These are phyloP conservation scores for Biancaea sappan DNA, from an alignment of 306 rosid genomes.

Conservation along the genomic window DNA sequence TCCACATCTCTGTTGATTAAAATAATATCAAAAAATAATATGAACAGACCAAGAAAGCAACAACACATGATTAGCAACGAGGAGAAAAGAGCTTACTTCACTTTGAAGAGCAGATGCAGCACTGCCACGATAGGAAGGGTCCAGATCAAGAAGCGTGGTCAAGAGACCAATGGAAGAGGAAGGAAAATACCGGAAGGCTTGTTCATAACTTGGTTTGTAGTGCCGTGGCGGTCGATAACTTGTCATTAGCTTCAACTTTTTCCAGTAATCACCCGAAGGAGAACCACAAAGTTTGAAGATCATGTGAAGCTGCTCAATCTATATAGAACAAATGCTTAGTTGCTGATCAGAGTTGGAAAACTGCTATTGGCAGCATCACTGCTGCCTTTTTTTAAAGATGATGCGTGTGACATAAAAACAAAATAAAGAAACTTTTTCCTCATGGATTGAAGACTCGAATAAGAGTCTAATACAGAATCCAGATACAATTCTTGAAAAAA, in stretches of 20 bases:
- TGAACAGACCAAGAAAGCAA: neutral
- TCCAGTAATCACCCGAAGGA: conserved; percentile 62
- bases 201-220: conserved; percentile 38
- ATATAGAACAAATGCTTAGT: conserved; percentile 21
- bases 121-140: conserved; percentile 34
- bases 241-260: conserved; percentile 51
- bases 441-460: neutral
- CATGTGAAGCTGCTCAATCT: conserved; percentile 75
- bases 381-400: neutral
- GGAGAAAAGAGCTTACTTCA: conserved; percentile 34
- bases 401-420: conserved; percentile 1
- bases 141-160: conserved; percentile 42
- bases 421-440: neutral
- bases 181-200: conserved; percentile 32
- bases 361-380: neutral
- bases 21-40: neutral
- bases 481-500: neutral
- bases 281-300: conserved; percentile 75
- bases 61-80: neutral
- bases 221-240: conserved; percentile 32
- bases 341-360: conserved; percentile 2
- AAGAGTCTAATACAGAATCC: neutral
- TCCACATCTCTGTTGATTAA: neutral
- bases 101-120: conserved; percentile 43
- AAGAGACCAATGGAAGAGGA: conserved; percentile 34